phyloP scores from a whole-genome alignment of 192 early-diverging fungal genomes.

The Linderina pennispora region DNA sequence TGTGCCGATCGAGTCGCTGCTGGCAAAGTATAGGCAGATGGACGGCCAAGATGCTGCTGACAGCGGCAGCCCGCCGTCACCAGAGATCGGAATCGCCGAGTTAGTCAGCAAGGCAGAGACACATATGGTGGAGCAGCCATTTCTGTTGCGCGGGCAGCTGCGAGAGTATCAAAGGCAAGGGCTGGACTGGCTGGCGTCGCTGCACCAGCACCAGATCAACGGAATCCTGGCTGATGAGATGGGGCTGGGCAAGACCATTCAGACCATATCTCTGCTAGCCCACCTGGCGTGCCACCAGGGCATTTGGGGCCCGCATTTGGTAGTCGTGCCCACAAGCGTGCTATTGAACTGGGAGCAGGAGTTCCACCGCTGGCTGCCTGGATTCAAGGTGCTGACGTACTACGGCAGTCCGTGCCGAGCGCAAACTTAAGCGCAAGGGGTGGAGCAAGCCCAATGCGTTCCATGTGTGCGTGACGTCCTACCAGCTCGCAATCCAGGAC shows the following conservation, averaged over 20 bases:
- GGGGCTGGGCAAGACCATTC: constrained; percentile 96
- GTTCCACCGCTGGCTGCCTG: constrained; percentile 74
- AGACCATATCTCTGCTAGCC: constrained; percentile 85
- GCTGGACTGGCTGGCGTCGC: constrained; percentile 81
- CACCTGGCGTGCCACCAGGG: constrained; percentile 70
- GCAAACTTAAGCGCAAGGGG: constrained; percentile 35
- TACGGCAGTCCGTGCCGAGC: constrained; percentile 62
- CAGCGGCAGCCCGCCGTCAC: constrained; percentile 1
- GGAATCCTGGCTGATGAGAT: constrained; percentile 94
- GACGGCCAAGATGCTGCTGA: constrained; percentile 17
- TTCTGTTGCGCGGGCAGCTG: constrained; percentile 60
- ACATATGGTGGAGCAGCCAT: constrained; percentile 31
- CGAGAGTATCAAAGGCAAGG: constrained; percentile 89
- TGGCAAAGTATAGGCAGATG: constrained; percentile 48
- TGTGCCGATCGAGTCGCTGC: constrained; percentile 52
- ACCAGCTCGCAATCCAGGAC: constrained; percentile 69
- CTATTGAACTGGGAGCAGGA: constrained; percentile 89
- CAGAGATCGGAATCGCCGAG: neutral
- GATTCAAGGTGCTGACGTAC: constrained; percentile 59
- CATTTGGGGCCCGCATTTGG: constrained; percentile 82
- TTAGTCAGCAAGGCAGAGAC: neutral
- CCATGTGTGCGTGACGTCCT: constrained; percentile 72
- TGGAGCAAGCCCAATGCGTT: constrained; percentile 67
- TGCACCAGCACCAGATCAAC: constrained; percentile 81
- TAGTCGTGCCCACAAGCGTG: constrained; percentile 92